These are phyloP conservation scores for Nyssa sinensis DNA, from an alignment of 148 eudicot species.

Conservation along the genomic window DNA sequence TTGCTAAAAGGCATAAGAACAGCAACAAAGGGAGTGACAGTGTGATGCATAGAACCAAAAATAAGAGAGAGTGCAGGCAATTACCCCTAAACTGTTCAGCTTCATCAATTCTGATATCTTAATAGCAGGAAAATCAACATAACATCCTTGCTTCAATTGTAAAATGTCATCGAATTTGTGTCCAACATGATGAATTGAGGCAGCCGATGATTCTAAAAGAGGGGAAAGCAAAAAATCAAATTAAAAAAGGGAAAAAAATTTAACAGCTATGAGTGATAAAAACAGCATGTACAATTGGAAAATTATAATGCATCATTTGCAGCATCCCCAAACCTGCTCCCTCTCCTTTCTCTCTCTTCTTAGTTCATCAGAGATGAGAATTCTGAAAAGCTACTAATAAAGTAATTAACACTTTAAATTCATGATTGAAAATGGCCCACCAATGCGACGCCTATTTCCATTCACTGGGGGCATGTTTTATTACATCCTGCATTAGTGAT, in stretches of 20 bases:
- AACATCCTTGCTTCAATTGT: conserved; percentile 31
- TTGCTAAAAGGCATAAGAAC: conserved; percentile 3
- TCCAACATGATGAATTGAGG: conserved; percentile 15
- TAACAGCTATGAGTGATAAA: not conserved
- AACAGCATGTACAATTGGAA: not conserved
- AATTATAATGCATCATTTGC: not conserved
- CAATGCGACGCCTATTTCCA: not conserved
- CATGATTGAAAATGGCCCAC: not conserved
- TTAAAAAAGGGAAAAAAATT: not conserved
- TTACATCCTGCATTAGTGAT: not conserved
- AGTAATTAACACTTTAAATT: not conserved
- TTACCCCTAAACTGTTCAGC: conserved; percentile 72
- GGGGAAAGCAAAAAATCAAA: not conserved
- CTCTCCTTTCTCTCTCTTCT: not conserved
- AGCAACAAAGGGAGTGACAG: not conserved
- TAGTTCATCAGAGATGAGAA: not conserved
- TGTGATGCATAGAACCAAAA: conserved; percentile 6
- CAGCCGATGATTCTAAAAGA: conserved; percentile 12
- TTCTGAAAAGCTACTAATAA: not conserved
- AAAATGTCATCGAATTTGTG: conserved; percentile 21
- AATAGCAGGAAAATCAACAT: conserved; percentile 45
- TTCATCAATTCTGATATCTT: conserved; percentile 67
- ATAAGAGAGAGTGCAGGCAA: not conserved
- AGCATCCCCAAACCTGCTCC: not conserved
- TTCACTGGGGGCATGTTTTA: not conserved